Evolutionary conservation across 176 grass and related monocot species (phyloP), one percentile per base, ranked within the genome.

Genomic region (Oryza brachyantha): DNA sequence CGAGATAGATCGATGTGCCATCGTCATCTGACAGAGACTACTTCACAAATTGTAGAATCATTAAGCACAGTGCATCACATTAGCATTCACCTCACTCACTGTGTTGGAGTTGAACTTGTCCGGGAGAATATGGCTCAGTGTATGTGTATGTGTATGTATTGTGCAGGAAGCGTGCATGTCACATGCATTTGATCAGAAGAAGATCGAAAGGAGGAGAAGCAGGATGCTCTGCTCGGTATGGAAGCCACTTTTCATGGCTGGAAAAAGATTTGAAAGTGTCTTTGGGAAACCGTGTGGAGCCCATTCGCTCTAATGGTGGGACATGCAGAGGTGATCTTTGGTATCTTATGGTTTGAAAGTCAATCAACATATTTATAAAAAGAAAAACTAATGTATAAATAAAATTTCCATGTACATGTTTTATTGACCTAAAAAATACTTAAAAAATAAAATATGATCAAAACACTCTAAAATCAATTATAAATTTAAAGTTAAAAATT

Each of bases 261-360:
- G 58, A 55, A 60, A 80, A 46, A 67, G 34, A 4, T 58, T 57
- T 10, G n/a, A 81, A 50, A 4, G 65, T 0, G 27, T 38, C 86
- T 80, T 84, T 84, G 55, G 34, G 59, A 85, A 76, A 88, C 77
- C 77, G 82, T 81, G 87, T 81, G 87, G 87, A 76, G 54, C 87
- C 70, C 81, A 62, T 57, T 24, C 38, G 8, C 58, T 63, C 61
- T 54, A 34, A 72, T 16, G 50, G 48, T 52, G 48, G 48, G 48
- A 5, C 6, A 41, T 70, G n/a, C 76, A 7, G 48, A 52, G 48
- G 48, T 7, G 19, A 50, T 19, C 46, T 17, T 39, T 2, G 46
- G 46, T 50, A 16, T 50, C n/a, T n/a, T n/a, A n/a, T n/a, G n/a
- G n/a, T n/a, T n/a, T n/a, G n/a, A n/a, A n/a, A n/a, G n/a, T n/a